Evolutionary conservation across 83 land plant genomes (phyloP), one percentile per base, ranked within the genome.

Genomic region (Larix sibirica): DNA sequence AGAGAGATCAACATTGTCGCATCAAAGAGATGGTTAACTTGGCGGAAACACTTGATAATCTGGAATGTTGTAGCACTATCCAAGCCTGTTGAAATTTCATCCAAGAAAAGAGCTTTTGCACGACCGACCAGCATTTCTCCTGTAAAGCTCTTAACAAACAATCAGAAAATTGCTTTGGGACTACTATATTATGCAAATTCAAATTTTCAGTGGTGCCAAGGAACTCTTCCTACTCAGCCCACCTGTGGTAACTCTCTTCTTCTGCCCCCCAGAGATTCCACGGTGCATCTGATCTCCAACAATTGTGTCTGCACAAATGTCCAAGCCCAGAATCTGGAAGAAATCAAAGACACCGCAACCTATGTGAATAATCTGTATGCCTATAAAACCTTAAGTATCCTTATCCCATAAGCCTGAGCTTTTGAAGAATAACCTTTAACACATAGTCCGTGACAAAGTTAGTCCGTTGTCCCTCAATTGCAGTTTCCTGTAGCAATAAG

Each of bases 21-120:
- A 75, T 89, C 91, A 44, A 93, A 84, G 62, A 90, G 90, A 81
- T 84, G 91, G 17, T 90, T 86, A 18, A 87, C 87, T 71, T 93
- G 93, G 24, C 77, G 83, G 14, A 93, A 80, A 81, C 92, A 88
- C 75, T 90, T 93, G 74, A 93, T 86, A 47, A 93, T 93, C 75
- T 90, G 91, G 66, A 80, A 89, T 14, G 95, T 90, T 4, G 95
- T 93, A 17, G 95, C 82, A 77, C 95, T 93, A 83, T 93, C 95
- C 23, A 93, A 87, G 12, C 93, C 95, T 50, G 85, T 93, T 40
- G 95, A 93, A 61, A 93, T 93, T 84, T 91, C 95, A 83, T 93
- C 94, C 95, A 93, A 89, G 80, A 91, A 91, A 18, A 93, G 83
- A 77, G 82, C 82, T 67, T 71, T 85, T 61, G 87, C 73, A 21